A percentile compares a stretch with the other conserved stretches of the same genome.
Evolutionary conservation across 352 stramenopile genomes (phyloP).

Genomic region (Thraustochytrium aureum): DNA sequence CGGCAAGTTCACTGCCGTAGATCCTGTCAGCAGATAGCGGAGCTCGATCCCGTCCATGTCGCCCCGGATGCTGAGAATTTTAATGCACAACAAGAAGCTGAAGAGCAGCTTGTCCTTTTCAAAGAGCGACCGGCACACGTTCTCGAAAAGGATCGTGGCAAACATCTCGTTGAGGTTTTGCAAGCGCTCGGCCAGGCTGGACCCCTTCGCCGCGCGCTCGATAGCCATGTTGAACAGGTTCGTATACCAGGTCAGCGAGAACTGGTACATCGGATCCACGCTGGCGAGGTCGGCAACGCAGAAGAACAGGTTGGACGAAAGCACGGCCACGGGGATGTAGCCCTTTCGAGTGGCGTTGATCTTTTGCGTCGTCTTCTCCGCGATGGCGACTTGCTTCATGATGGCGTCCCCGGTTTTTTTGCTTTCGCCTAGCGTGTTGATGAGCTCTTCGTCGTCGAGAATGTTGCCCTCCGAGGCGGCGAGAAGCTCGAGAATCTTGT

Average conservation of each 20-base stretch:
- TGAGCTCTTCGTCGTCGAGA: constrained; percentile 90
- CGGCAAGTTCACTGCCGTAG: constrained; percentile 75
- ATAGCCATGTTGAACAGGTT: constrained; percentile 90
- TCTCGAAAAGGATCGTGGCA: constrained; percentile 88
- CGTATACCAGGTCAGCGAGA: constrained; percentile 94
- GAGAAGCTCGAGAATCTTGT: constrained; percentile 91
- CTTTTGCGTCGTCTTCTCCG: constrained; percentile 82
- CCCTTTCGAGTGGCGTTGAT: constrained; percentile 85
- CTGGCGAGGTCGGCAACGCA: constrained; percentile 85
- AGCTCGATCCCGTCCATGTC: constrained; percentile 69
- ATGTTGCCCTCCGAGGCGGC: constrained; percentile 92
- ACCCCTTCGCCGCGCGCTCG: constrained; percentile 69
- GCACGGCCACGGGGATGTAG: constrained; percentile 85
- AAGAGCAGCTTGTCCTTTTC: constrained; percentile 96
- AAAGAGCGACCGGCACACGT: constrained; percentile 93
- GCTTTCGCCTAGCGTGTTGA: constrained; percentile 85
- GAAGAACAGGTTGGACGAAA: constrained; percentile 90
- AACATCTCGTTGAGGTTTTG: constrained; percentile 87
- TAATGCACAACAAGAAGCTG: constrained; percentile 87
- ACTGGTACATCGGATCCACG: constrained; percentile 96
- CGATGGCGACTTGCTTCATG: constrained; percentile 87
- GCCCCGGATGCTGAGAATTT: constrained; percentile 73
- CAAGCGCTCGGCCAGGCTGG: constrained; percentile 74
- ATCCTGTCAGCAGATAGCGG: constrained; percentile 82
- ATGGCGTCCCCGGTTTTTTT: constrained; percentile 91